Conservation (phyloP, 139 green algal species). For the Chloropicon primus region DNA sequence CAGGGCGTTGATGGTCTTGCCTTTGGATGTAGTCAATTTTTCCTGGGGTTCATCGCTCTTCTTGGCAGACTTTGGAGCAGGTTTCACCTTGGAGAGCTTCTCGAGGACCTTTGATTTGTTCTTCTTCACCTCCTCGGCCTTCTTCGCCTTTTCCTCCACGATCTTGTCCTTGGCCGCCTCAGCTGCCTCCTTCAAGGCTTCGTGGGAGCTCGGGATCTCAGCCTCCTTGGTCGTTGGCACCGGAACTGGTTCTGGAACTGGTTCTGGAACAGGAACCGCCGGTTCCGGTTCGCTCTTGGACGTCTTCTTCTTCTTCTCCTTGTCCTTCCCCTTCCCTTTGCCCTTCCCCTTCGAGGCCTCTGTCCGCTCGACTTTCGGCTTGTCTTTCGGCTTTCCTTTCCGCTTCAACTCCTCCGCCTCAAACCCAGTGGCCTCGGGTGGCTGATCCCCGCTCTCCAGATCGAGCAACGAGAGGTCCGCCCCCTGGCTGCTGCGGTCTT, state of each 20-base stretch:
- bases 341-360: conserved; percentile 6
- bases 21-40: neutral
- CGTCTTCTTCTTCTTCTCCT: conserved; percentile 12
- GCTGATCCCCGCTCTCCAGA: no score
- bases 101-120: neutral
- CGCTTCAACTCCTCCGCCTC: conserved; percentile 6
- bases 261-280: no score
- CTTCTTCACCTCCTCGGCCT: conserved; percentile 1
- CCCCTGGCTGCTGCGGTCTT: no score
- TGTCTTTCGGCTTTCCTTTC: conserved; percentile 5
- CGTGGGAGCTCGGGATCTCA: neutral
- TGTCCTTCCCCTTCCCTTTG: conserved; percentile 7
- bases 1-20: neutral
- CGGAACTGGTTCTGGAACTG: no score
- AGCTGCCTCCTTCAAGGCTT: neutral
- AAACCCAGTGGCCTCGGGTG: no score
- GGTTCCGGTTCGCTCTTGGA: neutral
- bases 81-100: neutral
- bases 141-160: neutral
- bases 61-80: neutral
- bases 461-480: no score
- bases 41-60: no score
- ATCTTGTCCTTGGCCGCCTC: neutral
- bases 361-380: neutral
- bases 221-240: neutral